Conservation (phyloP, 148 eudicot species). For the Agrostemma githago region DNA sequence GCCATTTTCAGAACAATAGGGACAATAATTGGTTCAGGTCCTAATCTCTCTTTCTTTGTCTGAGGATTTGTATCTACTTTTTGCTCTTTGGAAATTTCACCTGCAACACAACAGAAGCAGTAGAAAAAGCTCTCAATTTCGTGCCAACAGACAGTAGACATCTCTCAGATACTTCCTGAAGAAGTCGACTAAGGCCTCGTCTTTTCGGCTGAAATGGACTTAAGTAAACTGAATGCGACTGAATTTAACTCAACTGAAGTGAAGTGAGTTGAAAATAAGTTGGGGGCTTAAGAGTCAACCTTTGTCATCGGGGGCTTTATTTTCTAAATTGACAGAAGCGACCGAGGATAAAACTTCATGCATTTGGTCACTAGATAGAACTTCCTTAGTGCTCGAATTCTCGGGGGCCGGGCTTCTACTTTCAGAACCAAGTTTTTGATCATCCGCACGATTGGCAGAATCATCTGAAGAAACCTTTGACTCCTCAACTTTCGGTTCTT, state of each 20-base stretch:
- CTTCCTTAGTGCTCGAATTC: constrained; percentile 30
- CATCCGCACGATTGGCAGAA: constrained; percentile 27
- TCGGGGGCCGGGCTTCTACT: constrained; percentile 21
- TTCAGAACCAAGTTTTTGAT: constrained; percentile 28
- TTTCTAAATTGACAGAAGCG: constrained; percentile 36
- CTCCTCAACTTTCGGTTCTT: constrained; percentile 42
- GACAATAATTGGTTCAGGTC: constrained; percentile 78
- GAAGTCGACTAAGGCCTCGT: background rate
- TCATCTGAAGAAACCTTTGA: constrained; percentile 29
- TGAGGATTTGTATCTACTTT: constrained; percentile 34
- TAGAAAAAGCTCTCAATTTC: constrained; percentile 14
- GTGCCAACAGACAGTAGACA: constrained; percentile 14
- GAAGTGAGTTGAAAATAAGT: background rate
- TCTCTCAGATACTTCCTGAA: background rate
- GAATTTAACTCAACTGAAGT: too few species aligned
- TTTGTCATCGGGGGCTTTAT: constrained; percentile 32
- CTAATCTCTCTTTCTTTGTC: constrained; percentile 56
- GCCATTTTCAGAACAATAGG: constrained; percentile 96
- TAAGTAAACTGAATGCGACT: too few species aligned
- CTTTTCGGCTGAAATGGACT: background rate
- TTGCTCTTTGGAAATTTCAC: constrained; percentile 39
- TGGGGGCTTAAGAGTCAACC: constrained; percentile 30
- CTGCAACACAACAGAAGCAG: constrained; percentile 38
- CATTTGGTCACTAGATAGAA: constrained; percentile 26
- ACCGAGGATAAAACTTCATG: constrained; percentile 36